Percentiles rank a stretch among this genome's conserved stretches.
These are phyloP conservation scores for Lichtheimia hyalospora DNA, from an alignment of 371 early-diverging fungal species.

Conservation along the genomic window DNA sequence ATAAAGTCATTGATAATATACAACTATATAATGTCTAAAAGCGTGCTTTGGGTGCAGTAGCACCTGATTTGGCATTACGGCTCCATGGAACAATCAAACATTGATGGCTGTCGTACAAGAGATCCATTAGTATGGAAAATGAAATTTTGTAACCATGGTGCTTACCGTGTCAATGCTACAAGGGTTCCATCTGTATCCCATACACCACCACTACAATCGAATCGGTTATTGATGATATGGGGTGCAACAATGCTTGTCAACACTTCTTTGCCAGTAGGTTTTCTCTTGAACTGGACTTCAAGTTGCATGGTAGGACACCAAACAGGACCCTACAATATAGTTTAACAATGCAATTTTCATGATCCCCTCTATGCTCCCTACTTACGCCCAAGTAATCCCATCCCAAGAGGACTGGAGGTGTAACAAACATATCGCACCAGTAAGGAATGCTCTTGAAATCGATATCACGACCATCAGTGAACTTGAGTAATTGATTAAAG, in stretches of 20 bases:
- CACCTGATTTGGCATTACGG: conserved; percentile 21
- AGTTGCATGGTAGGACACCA: conserved; percentile 54
- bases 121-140: background rate
- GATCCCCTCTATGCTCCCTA: conserved; percentile 17
- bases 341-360: conserved; percentile 15
- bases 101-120: conserved; percentile 28
- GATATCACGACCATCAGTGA: conserved; percentile 31
- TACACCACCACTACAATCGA: conserved; percentile 42
- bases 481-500: conserved; percentile 28
- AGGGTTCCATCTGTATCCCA: conserved; percentile 34
- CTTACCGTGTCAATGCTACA: conserved; percentile 39
- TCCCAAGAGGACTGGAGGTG: conserved; percentile 36
- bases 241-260: conserved; percentile 30
- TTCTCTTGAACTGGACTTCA: conserved; percentile 44
- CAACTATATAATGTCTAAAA: conserved; percentile 1
- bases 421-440: conserved; percentile 45
- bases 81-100: conserved; percentile 40
- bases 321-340: conserved; percentile 18
- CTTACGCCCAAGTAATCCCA: conserved; percentile 19
- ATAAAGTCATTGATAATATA: too few relatives aligned
- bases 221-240: conserved; percentile 44
- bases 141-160: background rate
- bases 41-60: conserved; percentile 4
- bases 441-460: conserved; percentile 40
- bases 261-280: conserved; percentile 27